phyloP scores from a whole-genome alignment of 495 filamentous ascomycete genomes.

The Friedmanniomyces endolithicus region DNA sequence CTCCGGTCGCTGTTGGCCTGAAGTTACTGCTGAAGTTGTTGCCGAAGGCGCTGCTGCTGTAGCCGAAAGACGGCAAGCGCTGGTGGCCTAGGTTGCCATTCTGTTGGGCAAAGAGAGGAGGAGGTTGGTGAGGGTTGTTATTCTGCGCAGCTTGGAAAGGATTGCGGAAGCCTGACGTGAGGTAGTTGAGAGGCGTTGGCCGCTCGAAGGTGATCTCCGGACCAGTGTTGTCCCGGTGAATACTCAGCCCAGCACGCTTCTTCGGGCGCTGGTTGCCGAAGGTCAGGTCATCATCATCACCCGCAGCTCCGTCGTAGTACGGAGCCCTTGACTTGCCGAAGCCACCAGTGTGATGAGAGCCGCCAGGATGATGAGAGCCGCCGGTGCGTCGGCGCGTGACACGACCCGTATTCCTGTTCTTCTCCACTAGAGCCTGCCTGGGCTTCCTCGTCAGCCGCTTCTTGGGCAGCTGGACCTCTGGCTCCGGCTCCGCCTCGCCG shows the following conservation, averaged over 20 bases:
- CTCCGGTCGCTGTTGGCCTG: constrained; percentile 1
- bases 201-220: constrained; percentile 25
- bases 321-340: not conserved
- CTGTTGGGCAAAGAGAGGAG: not conserved
- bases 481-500: constrained; percentile 12
- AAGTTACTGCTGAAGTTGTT: not conserved
- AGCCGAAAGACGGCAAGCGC: not conserved
- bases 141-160: constrained; percentile 4
- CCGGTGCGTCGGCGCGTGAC: not conserved
- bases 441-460: constrained; percentile 6
- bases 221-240: constrained; percentile 19
- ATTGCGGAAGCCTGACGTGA: constrained; percentile 22
- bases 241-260: constrained; percentile 11
- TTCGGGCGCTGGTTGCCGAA: not conserved
- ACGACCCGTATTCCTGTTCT: constrained; percentile 14
- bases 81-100: constrained; percentile 26
- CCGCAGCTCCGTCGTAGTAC: constrained; percentile 5
- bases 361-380: not conserved
- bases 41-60: not conserved
- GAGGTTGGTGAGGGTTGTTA: not conserved
- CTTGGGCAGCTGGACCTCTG: constrained; percentile 5
- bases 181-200: constrained; percentile 20
- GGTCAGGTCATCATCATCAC: constrained; percentile 17
- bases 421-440: constrained; percentile 6
- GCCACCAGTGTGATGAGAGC: not conserved